phyloP scores from a whole-genome alignment of 306 rosid species.

The Carpinus fangiana region DNA sequence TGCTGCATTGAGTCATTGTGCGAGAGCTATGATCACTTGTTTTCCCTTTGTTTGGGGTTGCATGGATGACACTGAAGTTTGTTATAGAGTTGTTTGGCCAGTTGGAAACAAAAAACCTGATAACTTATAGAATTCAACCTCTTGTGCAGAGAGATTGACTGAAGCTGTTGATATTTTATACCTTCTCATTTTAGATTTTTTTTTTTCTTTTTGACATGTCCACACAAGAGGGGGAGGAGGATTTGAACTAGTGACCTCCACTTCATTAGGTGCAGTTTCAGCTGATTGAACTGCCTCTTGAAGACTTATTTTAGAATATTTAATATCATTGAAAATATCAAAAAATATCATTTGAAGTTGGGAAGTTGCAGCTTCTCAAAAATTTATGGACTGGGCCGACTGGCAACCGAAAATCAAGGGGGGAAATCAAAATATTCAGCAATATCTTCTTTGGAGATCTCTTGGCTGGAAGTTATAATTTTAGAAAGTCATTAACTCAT shows the following conservation, averaged over 20 bases:
- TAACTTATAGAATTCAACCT: not conserved
- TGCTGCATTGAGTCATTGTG: not conserved
- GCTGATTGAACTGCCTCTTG: no score
- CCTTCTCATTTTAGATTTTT: not conserved
- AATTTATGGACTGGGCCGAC: not conserved
- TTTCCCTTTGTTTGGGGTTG: not conserved
- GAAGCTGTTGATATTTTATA: not conserved
- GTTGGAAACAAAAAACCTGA: not conserved
- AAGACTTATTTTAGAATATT: not conserved
- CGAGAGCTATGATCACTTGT: not conserved
- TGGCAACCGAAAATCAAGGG: not conserved
- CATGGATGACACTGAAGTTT: not conserved
- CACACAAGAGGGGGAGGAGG: no score
- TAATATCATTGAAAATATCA: not conserved
- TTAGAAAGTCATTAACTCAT: not conserved
- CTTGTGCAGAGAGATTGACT: not conserved
- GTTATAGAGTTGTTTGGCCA: not conserved
- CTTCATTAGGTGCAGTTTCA: no score
- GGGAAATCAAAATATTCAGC: not conserved
- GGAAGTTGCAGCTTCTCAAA: not conserved
- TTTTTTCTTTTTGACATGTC: no score
- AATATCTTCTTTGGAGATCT: not conserved
- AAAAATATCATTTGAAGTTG: not conserved
- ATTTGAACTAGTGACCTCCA: no score
- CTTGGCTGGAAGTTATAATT: not conserved